phyloP scores from a whole-genome alignment of 1,284 basidiomycete species.

The Trichosporon asahii region DNA sequence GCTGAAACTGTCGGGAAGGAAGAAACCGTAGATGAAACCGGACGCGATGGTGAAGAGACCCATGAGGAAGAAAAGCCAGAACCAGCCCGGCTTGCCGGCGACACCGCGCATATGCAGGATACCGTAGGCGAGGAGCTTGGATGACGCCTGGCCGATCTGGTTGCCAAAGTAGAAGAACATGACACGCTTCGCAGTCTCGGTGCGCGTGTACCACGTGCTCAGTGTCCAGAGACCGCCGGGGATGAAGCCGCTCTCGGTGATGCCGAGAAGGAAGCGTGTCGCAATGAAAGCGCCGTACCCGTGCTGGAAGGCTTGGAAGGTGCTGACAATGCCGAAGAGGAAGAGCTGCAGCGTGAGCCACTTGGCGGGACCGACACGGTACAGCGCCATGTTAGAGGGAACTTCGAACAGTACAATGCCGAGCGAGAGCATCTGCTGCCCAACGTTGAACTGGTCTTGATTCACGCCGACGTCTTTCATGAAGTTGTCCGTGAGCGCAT shows the following conservation, averaged over 20 bases:
- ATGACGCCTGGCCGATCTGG: conserved; percentile 26
- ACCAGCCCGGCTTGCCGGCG: conserved; percentile 32
- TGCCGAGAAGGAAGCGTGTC: conserved; percentile 33
- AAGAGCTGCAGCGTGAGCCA: conserved; percentile 35
- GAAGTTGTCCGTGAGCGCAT: conserved; percentile 36
- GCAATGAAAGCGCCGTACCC: conserved; percentile 36
- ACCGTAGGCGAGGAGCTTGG: conserved; percentile 32
- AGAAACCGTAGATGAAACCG: conserved; percentile 34
- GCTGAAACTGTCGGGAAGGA: conserved; percentile 34
- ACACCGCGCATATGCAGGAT: conserved; percentile 36
- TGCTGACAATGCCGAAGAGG: conserved; percentile 35
- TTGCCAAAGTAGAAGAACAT: conserved; percentile 40
- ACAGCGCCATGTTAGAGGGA: conserved; percentile 33
- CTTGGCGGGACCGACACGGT: conserved; percentile 27
- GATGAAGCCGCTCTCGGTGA: conserved; percentile 37
- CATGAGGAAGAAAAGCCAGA: conserved; percentile 33
- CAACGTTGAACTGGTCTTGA: conserved; percentile 41
- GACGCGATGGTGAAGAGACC: conserved; percentile 33
- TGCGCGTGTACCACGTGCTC: conserved; percentile 30
- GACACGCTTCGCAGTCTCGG: conserved; percentile 34
- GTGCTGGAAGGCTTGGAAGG: conserved; percentile 38
- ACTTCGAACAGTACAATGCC: conserved; percentile 42
- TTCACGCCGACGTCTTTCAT: conserved; percentile 37
- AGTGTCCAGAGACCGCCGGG: conserved; percentile 32
- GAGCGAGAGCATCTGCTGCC: conserved; percentile 38